Conservation (phyloP, 2,329 filamentous ascomycete species). For the Pseudogymnoascus sp. region DNA sequence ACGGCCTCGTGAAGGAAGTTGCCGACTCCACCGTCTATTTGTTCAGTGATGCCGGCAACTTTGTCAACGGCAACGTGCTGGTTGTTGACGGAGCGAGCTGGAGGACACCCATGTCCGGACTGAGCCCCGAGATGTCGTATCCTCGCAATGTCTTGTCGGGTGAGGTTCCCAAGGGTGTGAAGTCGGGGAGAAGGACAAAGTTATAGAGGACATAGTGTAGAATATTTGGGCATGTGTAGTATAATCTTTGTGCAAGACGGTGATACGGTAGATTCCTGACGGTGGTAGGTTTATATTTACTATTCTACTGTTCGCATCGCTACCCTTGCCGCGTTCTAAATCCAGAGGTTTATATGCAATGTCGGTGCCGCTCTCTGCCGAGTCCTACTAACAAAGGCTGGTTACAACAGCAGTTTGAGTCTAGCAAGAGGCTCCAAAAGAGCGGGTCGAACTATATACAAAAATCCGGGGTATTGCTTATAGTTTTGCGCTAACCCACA, state of each 20-base stretch:
- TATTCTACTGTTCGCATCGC: not conserved
- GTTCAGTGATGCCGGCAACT: constrained; percentile 78
- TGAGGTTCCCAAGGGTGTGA: constrained; percentile 2
- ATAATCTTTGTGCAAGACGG: not conserved
- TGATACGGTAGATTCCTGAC: not conserved
- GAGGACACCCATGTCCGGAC: constrained; percentile 10
- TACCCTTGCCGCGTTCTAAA: not conserved
- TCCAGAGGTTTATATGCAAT: not conserved
- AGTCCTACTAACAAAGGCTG: not conserved
- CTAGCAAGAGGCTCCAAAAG: not conserved
- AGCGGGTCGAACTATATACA: not conserved
- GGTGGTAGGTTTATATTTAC: not conserved
- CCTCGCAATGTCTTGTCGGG: constrained; percentile 4
- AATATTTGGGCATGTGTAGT: not conserved
- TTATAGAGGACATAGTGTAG: not conserved
- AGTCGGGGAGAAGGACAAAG: not conserved
- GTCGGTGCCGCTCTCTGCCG: not conserved
- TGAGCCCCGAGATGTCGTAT: not conserved
- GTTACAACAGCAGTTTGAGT: not conserved
- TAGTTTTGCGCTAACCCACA: not conserved
- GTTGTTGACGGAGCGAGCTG: constrained; percentile 55
- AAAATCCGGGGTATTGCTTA: not conserved
- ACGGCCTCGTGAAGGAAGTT: constrained; percentile 77
- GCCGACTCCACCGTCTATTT: constrained; percentile 86
- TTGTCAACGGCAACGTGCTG: constrained; percentile 73